Evolutionary conservation across 805 yeast species (phyloP), one percentile per base, ranked within the genome.

Genomic region (Candida xiaguanensis): DNA sequence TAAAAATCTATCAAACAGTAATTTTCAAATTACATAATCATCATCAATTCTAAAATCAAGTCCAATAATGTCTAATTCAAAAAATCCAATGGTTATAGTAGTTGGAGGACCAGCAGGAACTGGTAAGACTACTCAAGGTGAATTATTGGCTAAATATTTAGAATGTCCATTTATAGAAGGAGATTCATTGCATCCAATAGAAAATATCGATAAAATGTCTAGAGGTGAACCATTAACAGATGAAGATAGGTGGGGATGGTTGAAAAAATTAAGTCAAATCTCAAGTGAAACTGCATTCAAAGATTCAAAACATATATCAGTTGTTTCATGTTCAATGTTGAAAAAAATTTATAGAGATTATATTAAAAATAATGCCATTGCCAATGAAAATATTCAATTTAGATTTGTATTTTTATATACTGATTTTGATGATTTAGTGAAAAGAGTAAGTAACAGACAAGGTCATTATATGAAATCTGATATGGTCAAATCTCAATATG

Each of bases 21-120:
- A n/a, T n/a, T n/a, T n/a, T n/a, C n/a, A n/a, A n/a, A n/a, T n/a
- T n/a, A n/a, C n/a, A n/a, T n/a, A n/a, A n/a, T n/a, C n/a, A n/a
- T 22, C 11, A 22, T 11, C 25, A 22, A 22, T 11, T 8, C 8
- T 8, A 11, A 22, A 22, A 8, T 22, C 11, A 22, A 20, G 9
- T 20, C 24, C 9, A 20, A 20, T 12, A 8, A 43, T 30, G 32
- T 37, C 45, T 13, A n/a, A 12, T 32, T 8, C 27, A 6, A 23
- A 32, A 12, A 37, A 43, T 19, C 47, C 46, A 6, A 49, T 56
- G 0, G 77, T 79, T 2, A 59, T 78, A 22, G 79, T 89, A 2
- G 78, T 91, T 7, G 96, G 95, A 9, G 99, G 99, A 0, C 96
- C 98, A 0, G 90, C 96, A 0, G 98, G 98, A 7, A 85, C 96